Percentiles rank a stretch among this genome's conserved stretches.
These are phyloP conservation scores for Angophora floribunda DNA, from an alignment of 345 rosid species.

Conservation along the genomic window DNA sequence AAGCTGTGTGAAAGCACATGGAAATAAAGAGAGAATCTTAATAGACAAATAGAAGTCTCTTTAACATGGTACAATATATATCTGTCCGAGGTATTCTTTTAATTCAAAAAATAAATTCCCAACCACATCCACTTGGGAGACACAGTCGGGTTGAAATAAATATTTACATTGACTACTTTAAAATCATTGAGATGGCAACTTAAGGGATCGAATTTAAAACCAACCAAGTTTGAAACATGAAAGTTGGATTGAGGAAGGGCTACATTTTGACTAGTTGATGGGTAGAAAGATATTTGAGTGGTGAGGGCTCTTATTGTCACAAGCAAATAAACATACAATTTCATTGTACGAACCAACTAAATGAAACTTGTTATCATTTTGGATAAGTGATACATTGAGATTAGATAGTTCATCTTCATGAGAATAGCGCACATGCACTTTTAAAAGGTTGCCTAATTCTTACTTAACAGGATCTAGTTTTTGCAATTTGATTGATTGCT, in stretches of 20 bases:
- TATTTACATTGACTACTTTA: not conserved
- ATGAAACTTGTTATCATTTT: not conserved
- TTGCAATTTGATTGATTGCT: not conserved
- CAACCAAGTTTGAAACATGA: not conserved
- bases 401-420: not conserved
- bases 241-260: not conserved
- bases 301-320: not conserved
- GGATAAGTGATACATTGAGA: not conserved
- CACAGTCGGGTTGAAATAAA: not conserved
- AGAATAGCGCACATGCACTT: not conserved
- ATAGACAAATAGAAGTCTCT: not conserved
- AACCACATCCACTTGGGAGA: not conserved
- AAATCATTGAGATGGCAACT: not conserved
- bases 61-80: not conserved
- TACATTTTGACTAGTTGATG: not conserved
- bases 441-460: not conserved
- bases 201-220: too few species aligned
- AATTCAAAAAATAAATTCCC: not conserved
- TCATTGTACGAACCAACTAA: not conserved
- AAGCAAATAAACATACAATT: not conserved
- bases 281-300: too few species aligned
- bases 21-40: not conserved
- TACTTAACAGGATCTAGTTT: not conserved
- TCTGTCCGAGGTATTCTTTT: not conserved
- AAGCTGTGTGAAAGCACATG: not conserved